Percentiles rank a stretch among this genome's conserved stretches.
Evolutionary conservation across 768 basidiomycete genomes (phyloP).

Genomic region (Pseudohyphozyma bogoriensis): DNA sequence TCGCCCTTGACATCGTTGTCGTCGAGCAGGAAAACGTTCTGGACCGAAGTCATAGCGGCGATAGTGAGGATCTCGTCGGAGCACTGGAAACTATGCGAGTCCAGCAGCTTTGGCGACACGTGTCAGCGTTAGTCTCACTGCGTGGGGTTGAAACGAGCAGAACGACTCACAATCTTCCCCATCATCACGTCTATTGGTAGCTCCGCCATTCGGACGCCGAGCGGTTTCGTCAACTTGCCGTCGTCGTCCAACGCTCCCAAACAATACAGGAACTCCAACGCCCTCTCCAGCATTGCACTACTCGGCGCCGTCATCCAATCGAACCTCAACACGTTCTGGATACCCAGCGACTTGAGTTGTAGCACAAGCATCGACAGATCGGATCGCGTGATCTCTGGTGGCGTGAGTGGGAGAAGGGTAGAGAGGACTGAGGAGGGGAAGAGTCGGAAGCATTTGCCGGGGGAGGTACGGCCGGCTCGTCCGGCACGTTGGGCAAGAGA

Average conservation of each 20-base stretch:
- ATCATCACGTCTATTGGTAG: slow-evolving; percentile 86
- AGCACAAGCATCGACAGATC: slow-evolving; percentile 86
- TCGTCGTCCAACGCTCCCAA: slow-evolving; percentile 70
- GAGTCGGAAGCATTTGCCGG: slow-evolving; percentile 85
- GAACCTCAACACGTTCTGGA: slow-evolving; percentile 89
- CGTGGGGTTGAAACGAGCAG: neutral
- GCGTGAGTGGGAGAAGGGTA: slow-evolving; percentile 56
- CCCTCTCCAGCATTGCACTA: slow-evolving; percentile 69
- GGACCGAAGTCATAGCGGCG: slow-evolving; percentile 87
- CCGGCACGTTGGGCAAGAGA: slow-evolving; percentile 90
- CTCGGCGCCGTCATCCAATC: slow-evolving; percentile 90
- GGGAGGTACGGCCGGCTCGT: slow-evolving; percentile 83
- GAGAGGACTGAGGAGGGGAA: slow-evolving; percentile 60
- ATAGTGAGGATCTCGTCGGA: slow-evolving; percentile 94
- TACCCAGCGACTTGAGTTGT: slow-evolving; percentile 86
- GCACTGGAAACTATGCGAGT: slow-evolving; percentile 72
- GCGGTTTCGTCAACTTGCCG: slow-evolving; percentile 61
- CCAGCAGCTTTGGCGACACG: slow-evolving; percentile 54
- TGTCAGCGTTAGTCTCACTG: neutral
- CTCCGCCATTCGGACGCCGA: slow-evolving; percentile 82
- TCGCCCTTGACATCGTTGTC: slow-evolving; percentile 80
- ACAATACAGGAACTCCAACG: slow-evolving; percentile 68
- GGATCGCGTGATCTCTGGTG: slow-evolving; percentile 80
- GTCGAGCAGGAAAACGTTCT: slow-evolving; percentile 85
- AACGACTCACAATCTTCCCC: slow-evolving; percentile 73